A percentile compares a stretch with the other conserved stretches of the same genome.
These are phyloP conservation scores for Plectranthus barbatus DNA, from an alignment of 257 asterid genomes.

Conservation along the genomic window DNA sequence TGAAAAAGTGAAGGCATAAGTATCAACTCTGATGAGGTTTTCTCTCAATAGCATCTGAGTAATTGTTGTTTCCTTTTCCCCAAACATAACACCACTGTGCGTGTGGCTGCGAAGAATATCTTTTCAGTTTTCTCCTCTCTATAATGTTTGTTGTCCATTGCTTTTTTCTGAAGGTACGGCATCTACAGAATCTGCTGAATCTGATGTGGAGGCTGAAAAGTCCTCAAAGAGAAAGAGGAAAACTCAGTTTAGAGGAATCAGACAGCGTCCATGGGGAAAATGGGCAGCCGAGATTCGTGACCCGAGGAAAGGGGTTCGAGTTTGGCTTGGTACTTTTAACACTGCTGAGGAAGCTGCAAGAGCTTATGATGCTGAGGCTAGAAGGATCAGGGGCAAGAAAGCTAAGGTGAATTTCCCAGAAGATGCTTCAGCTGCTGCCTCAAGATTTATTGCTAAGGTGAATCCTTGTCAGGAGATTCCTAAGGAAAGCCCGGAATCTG, in stretches of 20 bases:
- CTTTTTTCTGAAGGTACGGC: slow-evolving; percentile 30
- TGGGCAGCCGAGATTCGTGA: slow-evolving; percentile 99
- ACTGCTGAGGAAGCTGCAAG: slow-evolving; percentile 99
- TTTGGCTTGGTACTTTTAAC: slow-evolving; percentile 96
- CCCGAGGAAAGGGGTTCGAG: slow-evolving; percentile 92
- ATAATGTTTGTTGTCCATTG: neutral
- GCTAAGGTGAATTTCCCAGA: slow-evolving; percentile 93
- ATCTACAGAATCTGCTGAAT: slow-evolving; percentile 35
- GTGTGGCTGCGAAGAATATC: neutral
- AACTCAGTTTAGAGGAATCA: slow-evolving; percentile 88
- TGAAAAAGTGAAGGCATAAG: too few relatives aligned
- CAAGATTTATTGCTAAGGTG: slow-evolving; percentile 27
- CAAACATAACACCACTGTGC: neutral
- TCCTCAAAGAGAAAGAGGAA: slow-evolving; percentile 84
- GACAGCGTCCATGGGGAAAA: slow-evolving; percentile 99
- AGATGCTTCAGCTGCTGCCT: slow-evolving; percentile 34
- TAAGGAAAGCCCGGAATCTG: slow-evolving; percentile 25
- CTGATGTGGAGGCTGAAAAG: slow-evolving; percentile 52
- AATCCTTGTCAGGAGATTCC: slow-evolving; percentile 21
- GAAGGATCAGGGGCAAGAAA: slow-evolving; percentile 86
- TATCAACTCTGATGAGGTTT: too few relatives aligned
- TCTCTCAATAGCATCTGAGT: too few relatives aligned
- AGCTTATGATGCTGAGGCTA: slow-evolving; percentile 89
- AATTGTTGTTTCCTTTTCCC: too few relatives aligned
- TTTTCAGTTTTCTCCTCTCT: neutral